These are phyloP conservation scores for Colletotrichum cordylinicola DNA, from an alignment of 2,329 filamentous ascomycete species.

Conservation along the genomic window DNA sequence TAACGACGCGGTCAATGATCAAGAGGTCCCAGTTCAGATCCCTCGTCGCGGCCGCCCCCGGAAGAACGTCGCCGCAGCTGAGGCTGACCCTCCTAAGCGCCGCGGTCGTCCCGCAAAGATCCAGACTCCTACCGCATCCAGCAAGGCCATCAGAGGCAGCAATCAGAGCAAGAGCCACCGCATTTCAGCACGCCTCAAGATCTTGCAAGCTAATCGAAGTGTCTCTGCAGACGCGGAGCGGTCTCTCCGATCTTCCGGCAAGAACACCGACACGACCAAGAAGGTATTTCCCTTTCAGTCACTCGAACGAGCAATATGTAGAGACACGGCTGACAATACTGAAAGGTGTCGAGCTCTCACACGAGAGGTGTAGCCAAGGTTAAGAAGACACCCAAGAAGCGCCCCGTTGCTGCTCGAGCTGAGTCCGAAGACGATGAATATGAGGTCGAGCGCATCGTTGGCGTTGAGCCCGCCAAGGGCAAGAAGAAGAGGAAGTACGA, in stretches of 20 bases:
- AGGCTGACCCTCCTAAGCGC: background rate
- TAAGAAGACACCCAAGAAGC: background rate
- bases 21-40: background rate
- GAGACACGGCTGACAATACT: background rate
- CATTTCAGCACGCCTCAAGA: background rate
- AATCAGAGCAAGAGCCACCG: background rate
- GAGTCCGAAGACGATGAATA: conserved; percentile 37
- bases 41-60: background rate
- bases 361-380: background rate
- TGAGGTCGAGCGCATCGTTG: conserved; percentile 54
- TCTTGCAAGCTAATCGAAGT: background rate
- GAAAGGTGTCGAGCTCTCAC: background rate
- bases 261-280: background rate
- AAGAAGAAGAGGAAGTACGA: conserved; percentile 47
- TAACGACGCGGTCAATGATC: background rate
- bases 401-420: background rate
- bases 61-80: background rate
- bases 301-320: background rate
- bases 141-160: background rate
- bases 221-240: background rate
- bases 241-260: background rate
- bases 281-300: background rate
- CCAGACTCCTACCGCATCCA: background rate
- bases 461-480: conserved; percentile 40
- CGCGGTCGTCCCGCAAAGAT: background rate